phyloP scores from a whole-genome alignment of 2,329 filamentous ascomycete genomes.

The Aspergillus sp. region DNA sequence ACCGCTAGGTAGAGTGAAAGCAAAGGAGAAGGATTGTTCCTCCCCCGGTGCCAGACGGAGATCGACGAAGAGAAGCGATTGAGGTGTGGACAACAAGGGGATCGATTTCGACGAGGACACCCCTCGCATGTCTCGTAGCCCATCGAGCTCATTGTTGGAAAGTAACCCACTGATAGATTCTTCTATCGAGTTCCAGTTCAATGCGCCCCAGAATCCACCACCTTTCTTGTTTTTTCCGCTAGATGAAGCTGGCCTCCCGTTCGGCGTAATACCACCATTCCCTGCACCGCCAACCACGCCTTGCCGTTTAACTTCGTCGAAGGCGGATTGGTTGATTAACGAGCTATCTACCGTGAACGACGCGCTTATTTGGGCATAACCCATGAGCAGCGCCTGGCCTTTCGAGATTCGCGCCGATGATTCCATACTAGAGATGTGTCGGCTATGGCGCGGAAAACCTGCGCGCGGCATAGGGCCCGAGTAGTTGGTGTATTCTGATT shows the following conservation, averaged over 20 bases:
- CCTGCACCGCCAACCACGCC: slow-evolving; percentile 81
- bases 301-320: slow-evolving; percentile 95
- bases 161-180: slow-evolving; percentile 85
- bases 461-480: slow-evolving; percentile 55
- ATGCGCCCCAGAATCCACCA: slow-evolving; percentile 75
- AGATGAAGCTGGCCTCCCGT: slow-evolving; percentile 51
- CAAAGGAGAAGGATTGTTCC: slow-evolving; percentile 82
- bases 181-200: slow-evolving; percentile 86
- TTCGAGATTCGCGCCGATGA: slow-evolving; percentile 21
- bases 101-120: slow-evolving; percentile 82
- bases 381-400: slow-evolving; percentile 88
- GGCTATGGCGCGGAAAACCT: slow-evolving; percentile 33
- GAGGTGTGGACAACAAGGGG: slow-evolving; percentile 88
- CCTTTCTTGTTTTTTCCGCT: slow-evolving; percentile 56
- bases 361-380: slow-evolving; percentile 89
- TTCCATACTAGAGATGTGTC: slow-evolving; percentile 48
- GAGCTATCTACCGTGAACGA: slow-evolving; percentile 91
- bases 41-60: slow-evolving; percentile 83
- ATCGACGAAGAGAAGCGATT: slow-evolving; percentile 95
- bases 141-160: slow-evolving; percentile 84
- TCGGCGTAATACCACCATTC: slow-evolving; percentile 71
- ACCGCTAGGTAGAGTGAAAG: slow-evolving; percentile 80
- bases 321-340: slow-evolving; percentile 81
- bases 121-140: slow-evolving; percentile 91
- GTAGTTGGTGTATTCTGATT: slow-evolving; percentile 73